Evolutionary conservation across 805 yeast genomes (phyloP), one percentile per base, ranked within the genome.

Genomic region (Yarrowia divulgata): DNA sequence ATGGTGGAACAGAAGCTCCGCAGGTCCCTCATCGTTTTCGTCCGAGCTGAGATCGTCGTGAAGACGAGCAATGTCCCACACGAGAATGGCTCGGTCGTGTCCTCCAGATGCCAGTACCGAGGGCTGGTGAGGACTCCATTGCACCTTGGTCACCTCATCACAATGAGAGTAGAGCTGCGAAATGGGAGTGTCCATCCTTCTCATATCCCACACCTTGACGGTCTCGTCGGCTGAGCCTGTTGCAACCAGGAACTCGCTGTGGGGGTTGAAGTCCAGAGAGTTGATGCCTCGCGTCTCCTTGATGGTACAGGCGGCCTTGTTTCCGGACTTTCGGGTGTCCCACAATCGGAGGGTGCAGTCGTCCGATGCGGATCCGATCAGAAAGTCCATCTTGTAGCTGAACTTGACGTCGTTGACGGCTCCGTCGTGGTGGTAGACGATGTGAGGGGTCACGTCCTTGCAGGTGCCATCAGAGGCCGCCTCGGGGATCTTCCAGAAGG

Each of bases 201-300:
- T 84, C 68, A 90, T 78, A 76, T 93, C 97, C 87, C 91, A 91
- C 34, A 89, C 79, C 66, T 85, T 85, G 23, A 91, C 85, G n/a
- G 87, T 80, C 73, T 88, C 87, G 76, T 92, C 97, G 35, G 89
- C 86, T 13, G 92, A 89, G 29, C 90, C 97, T 0, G 95, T 90
- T 14, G 89, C 93, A 60, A 90, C 81, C 70, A 91, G 76, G 46
- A 85, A 78, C 39, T 74, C 73, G 48, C 82, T 77, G n/a, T 73
- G 73, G 0, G 91, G 89, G 74, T 89, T 89, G 79, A 90, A 90
- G 52, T 84, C 85, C 57, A 90, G 84, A 1, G 90, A 83, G 75
- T 89, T 90, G 72, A 91, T 87, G n/a, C 87, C 85, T 58, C 84
- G 89, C 2, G 79, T 79, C 72, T 86, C 89, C 60, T 82, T 81